Conservation (phyloP, 1,284 basidiomycete genomes). For the Anthracocystis panici-leucophaei region DNA sequence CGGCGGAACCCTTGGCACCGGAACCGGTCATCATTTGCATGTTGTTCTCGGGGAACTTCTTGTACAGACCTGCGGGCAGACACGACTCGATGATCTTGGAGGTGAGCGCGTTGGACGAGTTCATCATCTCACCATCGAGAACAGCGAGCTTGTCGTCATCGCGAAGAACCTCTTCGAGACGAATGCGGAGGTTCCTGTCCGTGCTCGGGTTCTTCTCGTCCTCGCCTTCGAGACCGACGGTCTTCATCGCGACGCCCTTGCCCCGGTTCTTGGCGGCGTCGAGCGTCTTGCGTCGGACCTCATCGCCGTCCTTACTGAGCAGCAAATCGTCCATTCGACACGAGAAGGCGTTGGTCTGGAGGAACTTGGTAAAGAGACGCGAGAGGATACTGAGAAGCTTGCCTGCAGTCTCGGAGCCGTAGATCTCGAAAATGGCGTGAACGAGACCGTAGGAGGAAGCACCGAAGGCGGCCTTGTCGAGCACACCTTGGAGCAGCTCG, state of each 20-base stretch:
- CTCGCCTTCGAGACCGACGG: conserved; percentile 72
- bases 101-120: conserved; percentile 78
- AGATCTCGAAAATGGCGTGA: conserved; percentile 98
- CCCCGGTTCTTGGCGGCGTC: conserved; percentile 80
- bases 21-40: conserved; percentile 99
- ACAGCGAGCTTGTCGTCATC: conserved; percentile 98
- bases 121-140: conserved; percentile 86
- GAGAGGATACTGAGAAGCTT: conserved; percentile 91
- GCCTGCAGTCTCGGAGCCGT: conserved; percentile 89
- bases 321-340: conserved; percentile 99
- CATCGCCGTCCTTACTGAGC: conserved; percentile 85
- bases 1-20: conserved; percentile 96
- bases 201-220: conserved; percentile 66
- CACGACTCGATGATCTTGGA: conserved; percentile 79
- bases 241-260: conserved; percentile 82
- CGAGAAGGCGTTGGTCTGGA: conserved; percentile 96
- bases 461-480: conserved; percentile 98
- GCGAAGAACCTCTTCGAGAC: conserved; percentile 90
- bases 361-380: conserved; percentile 94
- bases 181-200: conserved; percentile 72
- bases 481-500: conserved; percentile 88
- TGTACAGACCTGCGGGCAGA: conserved; percentile 83
- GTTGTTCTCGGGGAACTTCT: conserved; percentile 91
- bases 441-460: conserved; percentile 95
- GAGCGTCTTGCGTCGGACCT: conserved; percentile 78